Evolutionary conservation across 208 protist species (phyloP), one percentile per base, ranked within the genome.

Genomic region (Kentomonas sorsogonicus): DNA sequence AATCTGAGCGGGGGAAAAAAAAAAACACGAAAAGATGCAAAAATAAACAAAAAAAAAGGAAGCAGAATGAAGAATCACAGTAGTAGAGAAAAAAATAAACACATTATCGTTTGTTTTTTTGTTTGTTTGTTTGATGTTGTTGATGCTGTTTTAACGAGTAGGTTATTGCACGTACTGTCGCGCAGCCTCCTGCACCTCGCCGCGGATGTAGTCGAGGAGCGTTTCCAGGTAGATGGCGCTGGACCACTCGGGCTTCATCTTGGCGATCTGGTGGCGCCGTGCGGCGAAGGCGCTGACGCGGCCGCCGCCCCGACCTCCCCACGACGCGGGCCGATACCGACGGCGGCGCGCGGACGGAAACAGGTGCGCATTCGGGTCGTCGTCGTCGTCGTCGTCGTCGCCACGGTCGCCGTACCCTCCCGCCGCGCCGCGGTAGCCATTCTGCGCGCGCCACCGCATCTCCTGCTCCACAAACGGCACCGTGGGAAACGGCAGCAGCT

Each of bases 401-500:
- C 53, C 3, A 66, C 38, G 53, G 59, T 67, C 5, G 53, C 60
- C 29, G 61, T 58, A 9, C 62, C 64, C 33, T 69, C 63, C 23
- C 63, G 52, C 41, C 57, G n/a, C n/a, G n/a, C n/a, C n/a, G n/a
- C n/a, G n/a, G n/a, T n/a, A n/a, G n/a, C n/a, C n/a, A n/a, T n/a
- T n/a, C n/a, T n/a, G n/a, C n/a, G n/a, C n/a, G n/a, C n/a, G n/a
- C n/a, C n/a, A n/a, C n/a, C n/a, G 56, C 69, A 71, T 74, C 39
- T 60, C 68, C 33, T 75, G 64, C 62, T 87, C 65, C n/a, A 77
- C 36, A 30, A 77, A 83, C 2, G 40, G 39, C 16, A 87, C 23
- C 18, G 85, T 79, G 25, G 81, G 79, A 47, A 80, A 92, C 29
- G 60, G 51, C 45, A 88, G 63, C 31, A 79, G 55, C 52, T 91